Evolutionary conservation across 805 yeast species (phyloP).

Genomic region (Candida morakotiae): DNA sequence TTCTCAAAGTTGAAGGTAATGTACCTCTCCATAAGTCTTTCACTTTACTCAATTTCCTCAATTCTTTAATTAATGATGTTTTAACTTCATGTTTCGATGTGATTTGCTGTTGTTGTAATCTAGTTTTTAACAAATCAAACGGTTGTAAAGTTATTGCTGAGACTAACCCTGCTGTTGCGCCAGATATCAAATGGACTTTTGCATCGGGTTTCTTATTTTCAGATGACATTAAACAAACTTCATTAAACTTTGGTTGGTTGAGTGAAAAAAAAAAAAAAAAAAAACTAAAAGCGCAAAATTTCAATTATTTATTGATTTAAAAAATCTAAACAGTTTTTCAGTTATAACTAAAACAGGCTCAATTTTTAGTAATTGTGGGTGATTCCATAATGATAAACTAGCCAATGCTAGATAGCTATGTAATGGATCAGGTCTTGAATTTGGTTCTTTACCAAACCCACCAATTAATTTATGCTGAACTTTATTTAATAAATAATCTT

Average conservation of each 20-base stretch:
- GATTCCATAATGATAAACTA: slow-evolving; percentile 17
- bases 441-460: slow-evolving; percentile 71
- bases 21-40: slow-evolving; percentile 89
- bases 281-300: slow-evolving; percentile 1
- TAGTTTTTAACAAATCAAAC: slow-evolving; percentile 79
- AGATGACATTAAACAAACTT: slow-evolving; percentile 4
- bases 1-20: slow-evolving; percentile 82
- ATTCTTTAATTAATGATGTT: slow-evolving; percentile 34
- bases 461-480: slow-evolving; percentile 68
- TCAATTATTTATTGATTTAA: slow-evolving; percentile 4
- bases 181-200: slow-evolving; percentile 64
- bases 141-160: slow-evolving; percentile 84
- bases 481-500: slow-evolving; percentile 42
- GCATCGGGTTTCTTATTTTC: slow-evolving; percentile 10
- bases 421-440: slow-evolving; percentile 63
- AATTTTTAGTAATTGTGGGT: slow-evolving; percentile 14
- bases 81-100: slow-evolving; percentile 15
- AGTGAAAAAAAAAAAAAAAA: not conserved
- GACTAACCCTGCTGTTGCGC: slow-evolving; percentile 79
- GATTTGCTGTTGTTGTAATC: slow-evolving; percentile 53
- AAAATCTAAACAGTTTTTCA: slow-evolving; percentile 10
- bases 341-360: slow-evolving; percentile 27
- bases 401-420: slow-evolving; percentile 65
- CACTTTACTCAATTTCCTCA: slow-evolving; percentile 38
- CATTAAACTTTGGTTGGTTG: not conserved